These are phyloP conservation scores for Chrysosphaeria jannelii DNA, from an alignment of 2,329 filamentous ascomycete species.

Conservation along the genomic window DNA sequence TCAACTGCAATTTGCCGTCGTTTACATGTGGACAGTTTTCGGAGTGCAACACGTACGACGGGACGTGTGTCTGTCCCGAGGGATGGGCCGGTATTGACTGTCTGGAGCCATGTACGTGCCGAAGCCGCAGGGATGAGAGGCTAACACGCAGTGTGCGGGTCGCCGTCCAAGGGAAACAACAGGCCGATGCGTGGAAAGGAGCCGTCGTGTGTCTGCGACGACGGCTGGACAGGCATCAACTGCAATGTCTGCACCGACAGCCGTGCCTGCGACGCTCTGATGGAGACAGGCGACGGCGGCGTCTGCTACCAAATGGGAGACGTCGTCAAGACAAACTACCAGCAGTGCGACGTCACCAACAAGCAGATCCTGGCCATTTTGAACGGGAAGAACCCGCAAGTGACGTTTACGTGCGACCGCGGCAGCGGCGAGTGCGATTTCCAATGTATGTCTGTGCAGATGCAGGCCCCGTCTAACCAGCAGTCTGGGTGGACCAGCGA, in stretches of 20 bases:
- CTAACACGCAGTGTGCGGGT: slow-evolving; percentile 38
- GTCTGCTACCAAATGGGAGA: slow-evolving; percentile 81
- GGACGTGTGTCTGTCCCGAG: slow-evolving; percentile 72
- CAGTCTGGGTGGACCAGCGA: slow-evolving; percentile 76
- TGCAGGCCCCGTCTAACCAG: slow-evolving; percentile 1
- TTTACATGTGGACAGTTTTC: slow-evolving; percentile 81
- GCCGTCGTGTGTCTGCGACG: slow-evolving; percentile 47
- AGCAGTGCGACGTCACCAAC: slow-evolving; percentile 95
- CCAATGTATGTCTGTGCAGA: too few relatives aligned
- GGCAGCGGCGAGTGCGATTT: slow-evolving; percentile 62
- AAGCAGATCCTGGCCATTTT: slow-evolving; percentile 71
- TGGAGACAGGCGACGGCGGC: slow-evolving; percentile 53
- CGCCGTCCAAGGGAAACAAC: slow-evolving; percentile 51
- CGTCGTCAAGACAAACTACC: slow-evolving; percentile 79
- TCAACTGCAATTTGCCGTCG: slow-evolving; percentile 88
- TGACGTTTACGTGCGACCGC: slow-evolving; percentile 73
- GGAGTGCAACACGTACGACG: slow-evolving; percentile 63
- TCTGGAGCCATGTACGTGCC: slow-evolving; percentile 35
- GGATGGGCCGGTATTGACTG: slow-evolving; percentile 92
- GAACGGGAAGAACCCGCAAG: slow-evolving; percentile 61
- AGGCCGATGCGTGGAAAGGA: slow-evolving; percentile 38
- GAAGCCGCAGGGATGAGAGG: neutral
- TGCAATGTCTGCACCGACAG: slow-evolving; percentile 83
- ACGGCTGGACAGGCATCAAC: slow-evolving; percentile 91
- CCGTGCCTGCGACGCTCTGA: slow-evolving; percentile 60